Evolutionary conservation across 306 rosid genomes (phyloP).

Genomic region (Cicer bijugum): DNA sequence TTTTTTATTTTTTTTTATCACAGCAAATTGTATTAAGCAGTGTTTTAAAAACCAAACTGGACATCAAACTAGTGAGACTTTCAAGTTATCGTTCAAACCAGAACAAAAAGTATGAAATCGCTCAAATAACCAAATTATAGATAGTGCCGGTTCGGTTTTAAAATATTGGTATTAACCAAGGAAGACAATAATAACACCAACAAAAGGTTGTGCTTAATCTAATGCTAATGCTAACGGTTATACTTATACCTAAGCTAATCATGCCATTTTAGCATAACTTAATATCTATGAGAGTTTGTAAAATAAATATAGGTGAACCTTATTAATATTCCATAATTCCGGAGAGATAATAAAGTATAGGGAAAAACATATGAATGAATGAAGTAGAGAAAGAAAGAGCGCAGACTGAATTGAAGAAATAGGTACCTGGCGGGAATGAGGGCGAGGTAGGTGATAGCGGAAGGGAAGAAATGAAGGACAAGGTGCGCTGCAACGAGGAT

Average conservation of each 20-base stretch:
- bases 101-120: background rate
- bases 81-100: background rate
- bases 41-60: background rate
- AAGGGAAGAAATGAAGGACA: slow-evolving; percentile 69
- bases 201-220: background rate
- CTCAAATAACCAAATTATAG: background rate
- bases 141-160: background rate
- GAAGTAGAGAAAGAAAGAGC: background rate
- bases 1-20: background rate
- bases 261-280: background rate
- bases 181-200: background rate
- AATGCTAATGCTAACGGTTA: background rate
- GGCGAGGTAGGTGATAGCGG: slow-evolving; percentile 65
- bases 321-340: background rate
- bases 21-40: background rate
- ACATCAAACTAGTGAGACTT: background rate
- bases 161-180: background rate
- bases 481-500: slow-evolving; percentile 72
- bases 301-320: background rate
- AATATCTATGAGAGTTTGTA: background rate
- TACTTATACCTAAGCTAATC: background rate
- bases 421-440: slow-evolving; percentile 88
- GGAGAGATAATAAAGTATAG: background rate
- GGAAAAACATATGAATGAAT: background rate
- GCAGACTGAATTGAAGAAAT: no score